phyloP scores from a whole-genome alignment of 257 asterid genomes.

The Solanum sejunctum region DNA sequence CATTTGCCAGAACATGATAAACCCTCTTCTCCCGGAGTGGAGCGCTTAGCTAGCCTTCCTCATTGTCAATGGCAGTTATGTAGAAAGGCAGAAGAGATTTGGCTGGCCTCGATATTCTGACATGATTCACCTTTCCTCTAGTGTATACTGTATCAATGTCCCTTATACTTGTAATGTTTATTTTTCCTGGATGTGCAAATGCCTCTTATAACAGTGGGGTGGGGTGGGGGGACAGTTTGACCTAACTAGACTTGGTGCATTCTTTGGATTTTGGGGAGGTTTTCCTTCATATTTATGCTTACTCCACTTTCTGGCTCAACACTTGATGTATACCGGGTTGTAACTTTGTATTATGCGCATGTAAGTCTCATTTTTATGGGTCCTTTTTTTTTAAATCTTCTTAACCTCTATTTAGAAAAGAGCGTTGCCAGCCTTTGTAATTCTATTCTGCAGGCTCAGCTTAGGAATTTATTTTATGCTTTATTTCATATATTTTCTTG shows the following conservation, averaged over 20 bases:
- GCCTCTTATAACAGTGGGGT: neutral
- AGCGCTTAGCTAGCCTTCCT: neutral
- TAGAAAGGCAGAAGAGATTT: neutral
- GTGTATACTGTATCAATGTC: neutral
- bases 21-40: neutral
- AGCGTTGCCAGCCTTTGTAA: neutral
- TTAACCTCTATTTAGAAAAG: neutral
- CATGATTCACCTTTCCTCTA: neutral
- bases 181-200: neutral
- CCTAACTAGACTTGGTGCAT: neutral
- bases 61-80: neutral
- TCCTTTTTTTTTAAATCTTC: neutral
- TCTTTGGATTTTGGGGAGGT: neutral
- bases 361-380: neutral
- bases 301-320: neutral
- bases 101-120: neutral
- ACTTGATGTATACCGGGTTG: neutral
- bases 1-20: neutral
- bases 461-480: neutral
- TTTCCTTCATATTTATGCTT: neutral
- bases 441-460: neutral
- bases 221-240: neutral
- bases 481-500: neutral
- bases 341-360: neutral
- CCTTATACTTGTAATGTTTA: neutral